These are phyloP conservation scores for Albugo candida DNA, from an alignment of 352 stramenopile genomes.

Conservation along the genomic window DNA sequence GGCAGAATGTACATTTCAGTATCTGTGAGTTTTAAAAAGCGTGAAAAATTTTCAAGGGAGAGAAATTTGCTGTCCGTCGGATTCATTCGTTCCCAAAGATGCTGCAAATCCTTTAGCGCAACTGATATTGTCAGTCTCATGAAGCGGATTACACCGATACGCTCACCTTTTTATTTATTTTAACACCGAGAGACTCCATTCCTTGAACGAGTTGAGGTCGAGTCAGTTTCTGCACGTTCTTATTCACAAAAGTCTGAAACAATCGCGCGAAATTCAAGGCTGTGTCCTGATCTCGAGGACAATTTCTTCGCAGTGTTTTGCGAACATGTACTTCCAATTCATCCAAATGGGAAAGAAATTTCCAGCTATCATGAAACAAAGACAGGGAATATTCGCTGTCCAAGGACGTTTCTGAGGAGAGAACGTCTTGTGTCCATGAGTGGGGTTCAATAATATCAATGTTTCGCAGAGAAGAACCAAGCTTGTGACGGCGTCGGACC, in stretches of 20 bases:
- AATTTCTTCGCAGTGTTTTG: constrained; percentile 44
- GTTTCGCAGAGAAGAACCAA: too few relatives aligned
- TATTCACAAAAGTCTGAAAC: constrained; percentile 60
- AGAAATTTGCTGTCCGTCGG: constrained; percentile 31
- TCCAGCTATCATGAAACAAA: constrained; percentile 21
- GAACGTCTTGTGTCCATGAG: constrained; percentile 22
- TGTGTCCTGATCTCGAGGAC: constrained; percentile 50
- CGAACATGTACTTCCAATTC: constrained; percentile 50
- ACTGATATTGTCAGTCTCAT: not conserved
- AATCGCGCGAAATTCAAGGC: constrained; percentile 48
- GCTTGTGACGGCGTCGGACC: constrained; percentile 18
- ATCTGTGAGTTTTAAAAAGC: constrained; percentile 59
- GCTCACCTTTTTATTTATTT: constrained; percentile 48
- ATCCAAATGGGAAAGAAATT: constrained; percentile 31
- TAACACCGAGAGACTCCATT: constrained; percentile 50
- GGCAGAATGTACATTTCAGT: constrained; percentile 36
- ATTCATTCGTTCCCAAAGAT: constrained; percentile 58
- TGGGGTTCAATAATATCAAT: too few relatives aligned
- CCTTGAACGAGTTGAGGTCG: constrained; percentile 25
- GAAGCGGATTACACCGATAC: not conserved
- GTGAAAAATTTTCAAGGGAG: constrained; percentile 25
- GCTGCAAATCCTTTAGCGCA: constrained; percentile 21
- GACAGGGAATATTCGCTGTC: constrained; percentile 11
- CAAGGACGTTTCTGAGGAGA: constrained; percentile 15
- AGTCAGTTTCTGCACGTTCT: constrained; percentile 28